Evolutionary conservation across 352 stramenopile species (phyloP).

Genomic region (Phytophthora foliorum): DNA sequence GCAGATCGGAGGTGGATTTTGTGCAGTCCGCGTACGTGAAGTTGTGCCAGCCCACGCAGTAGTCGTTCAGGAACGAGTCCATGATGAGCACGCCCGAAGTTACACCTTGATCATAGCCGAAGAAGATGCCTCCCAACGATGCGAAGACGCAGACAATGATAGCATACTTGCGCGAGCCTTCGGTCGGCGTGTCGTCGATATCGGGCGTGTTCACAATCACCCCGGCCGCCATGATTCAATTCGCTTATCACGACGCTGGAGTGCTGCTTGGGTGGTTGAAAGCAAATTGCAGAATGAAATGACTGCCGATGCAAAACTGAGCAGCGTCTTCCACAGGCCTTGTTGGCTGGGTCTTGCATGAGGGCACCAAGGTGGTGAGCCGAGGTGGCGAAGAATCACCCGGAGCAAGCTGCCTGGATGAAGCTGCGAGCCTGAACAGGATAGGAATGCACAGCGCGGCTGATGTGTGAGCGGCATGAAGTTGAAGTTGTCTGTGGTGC

Average conservation of each 20-base stretch:
- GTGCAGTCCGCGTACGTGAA: slow-evolving; percentile 42
- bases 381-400: neutral
- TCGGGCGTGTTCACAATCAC: slow-evolving; percentile 31
- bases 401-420: neutral
- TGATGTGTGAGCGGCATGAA: slow-evolving; percentile 18
- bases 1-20: slow-evolving; percentile 24
- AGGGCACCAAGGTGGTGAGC: neutral
- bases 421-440: neutral
- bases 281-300: slow-evolving; percentile 33
- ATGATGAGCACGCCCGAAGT: slow-evolving; percentile 36
- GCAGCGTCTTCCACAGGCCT: neutral
- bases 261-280: slow-evolving; percentile 10
- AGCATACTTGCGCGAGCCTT: slow-evolving; percentile 41
- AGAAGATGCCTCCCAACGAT: slow-evolving; percentile 33
- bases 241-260: slow-evolving; percentile 1
- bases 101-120: slow-evolving; percentile 38
- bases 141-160: slow-evolving; percentile 36
- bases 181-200: slow-evolving; percentile 26
- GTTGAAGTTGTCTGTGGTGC: slow-evolving; percentile 16
- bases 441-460: slow-evolving; percentile 12
- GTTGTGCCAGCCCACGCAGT: slow-evolving; percentile 48
- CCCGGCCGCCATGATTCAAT: slow-evolving; percentile 28
- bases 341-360: neutral
- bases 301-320: neutral
- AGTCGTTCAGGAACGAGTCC: slow-evolving; percentile 43